These are phyloP conservation scores for Starmera amethionina DNA, from an alignment of 805 yeast species.

Conservation along the genomic window DNA sequence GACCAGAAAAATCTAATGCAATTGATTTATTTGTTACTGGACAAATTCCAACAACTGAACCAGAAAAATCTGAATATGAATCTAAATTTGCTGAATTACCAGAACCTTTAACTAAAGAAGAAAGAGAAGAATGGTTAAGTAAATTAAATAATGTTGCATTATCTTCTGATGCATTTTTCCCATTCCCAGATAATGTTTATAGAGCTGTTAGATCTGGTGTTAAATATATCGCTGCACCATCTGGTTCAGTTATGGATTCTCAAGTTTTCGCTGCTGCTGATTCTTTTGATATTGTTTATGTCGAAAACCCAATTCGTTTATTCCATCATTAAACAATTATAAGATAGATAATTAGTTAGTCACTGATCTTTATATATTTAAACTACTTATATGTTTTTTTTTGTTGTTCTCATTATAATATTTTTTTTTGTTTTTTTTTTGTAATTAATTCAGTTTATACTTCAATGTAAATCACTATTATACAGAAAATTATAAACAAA, in stretches of 20 bases:
- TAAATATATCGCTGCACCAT: constrained; percentile 90
- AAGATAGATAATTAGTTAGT: no score
- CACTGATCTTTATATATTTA: not conserved
- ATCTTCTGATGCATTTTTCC: constrained; percentile 98
- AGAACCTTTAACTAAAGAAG: constrained; percentile 68
- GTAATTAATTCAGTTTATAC: no score
- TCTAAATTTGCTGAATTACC: constrained; percentile 82
- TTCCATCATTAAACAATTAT: constrained; percentile 73
- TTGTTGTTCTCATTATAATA: not conserved
- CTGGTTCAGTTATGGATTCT: constrained; percentile 96
- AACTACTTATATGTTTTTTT: not conserved
- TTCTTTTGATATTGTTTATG: constrained; percentile 79
- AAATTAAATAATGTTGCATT: constrained; percentile 81
- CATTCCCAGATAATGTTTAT: constrained; percentile 98
- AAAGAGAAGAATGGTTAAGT: constrained; percentile 79
- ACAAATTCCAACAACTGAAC: constrained; percentile 86
- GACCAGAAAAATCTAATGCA: constrained; percentile 98
- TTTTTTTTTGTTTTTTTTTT: not conserved
- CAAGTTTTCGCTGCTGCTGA: constrained; percentile 96
- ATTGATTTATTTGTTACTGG: constrained; percentile 88
- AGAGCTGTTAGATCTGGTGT: constrained; percentile 97
- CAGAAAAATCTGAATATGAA: constrained; percentile 89
- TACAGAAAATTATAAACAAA: not conserved
- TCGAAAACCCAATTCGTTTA: constrained; percentile 93
- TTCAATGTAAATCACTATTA: not conserved